These are phyloP conservation scores for Emmonsia crescens DNA, from an alignment of 2,329 filamentous ascomycete genomes.

Conservation along the genomic window DNA sequence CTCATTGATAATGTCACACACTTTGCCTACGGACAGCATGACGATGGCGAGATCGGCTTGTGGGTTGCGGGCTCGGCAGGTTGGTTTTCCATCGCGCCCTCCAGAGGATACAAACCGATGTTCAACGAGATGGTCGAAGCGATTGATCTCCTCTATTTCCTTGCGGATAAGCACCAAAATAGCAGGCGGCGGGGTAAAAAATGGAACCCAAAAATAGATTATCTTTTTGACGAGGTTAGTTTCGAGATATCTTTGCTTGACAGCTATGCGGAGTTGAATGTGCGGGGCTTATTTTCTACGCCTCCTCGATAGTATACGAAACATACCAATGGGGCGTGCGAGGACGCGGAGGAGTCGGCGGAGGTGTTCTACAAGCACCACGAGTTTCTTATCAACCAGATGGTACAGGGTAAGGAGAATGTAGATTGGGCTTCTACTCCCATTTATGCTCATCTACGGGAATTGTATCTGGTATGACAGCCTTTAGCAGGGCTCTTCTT, in stretches of 20 bases:
- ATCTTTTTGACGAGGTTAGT: constrained; percentile 32
- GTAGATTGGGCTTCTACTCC: constrained; percentile 36
- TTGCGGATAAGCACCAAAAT: constrained; percentile 46
- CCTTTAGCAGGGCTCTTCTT: not conserved
- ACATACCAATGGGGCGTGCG: constrained; percentile 32
- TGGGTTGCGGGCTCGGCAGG: constrained; percentile 54
- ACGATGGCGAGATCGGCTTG: constrained; percentile 45
- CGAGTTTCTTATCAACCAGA: constrained; percentile 36
- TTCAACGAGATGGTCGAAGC: constrained; percentile 49
- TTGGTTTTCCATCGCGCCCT: constrained; percentile 50
- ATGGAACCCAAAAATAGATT: constrained; percentile 28
- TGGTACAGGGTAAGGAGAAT: constrained; percentile 36
- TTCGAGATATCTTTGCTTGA: not conserved
- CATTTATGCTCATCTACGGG: constrained; percentile 34
- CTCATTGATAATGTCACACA: constrained; percentile 40
- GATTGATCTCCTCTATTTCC: constrained; percentile 49
- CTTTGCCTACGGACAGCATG: constrained; percentile 41
- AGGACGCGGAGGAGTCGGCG: constrained; percentile 37
- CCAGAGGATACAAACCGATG: constrained; percentile 41
- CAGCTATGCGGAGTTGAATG: not conserved
- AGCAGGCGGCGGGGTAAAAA: constrained; percentile 23
- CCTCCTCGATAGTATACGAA: constrained; percentile 26
- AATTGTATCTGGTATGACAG: constrained; percentile 30
- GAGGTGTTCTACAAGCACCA: constrained; percentile 38
- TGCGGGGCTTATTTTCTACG: not conserved